Evolutionary conservation across 257 asterid genomes (phyloP).

Genomic region (Paulownia fortunei): DNA sequence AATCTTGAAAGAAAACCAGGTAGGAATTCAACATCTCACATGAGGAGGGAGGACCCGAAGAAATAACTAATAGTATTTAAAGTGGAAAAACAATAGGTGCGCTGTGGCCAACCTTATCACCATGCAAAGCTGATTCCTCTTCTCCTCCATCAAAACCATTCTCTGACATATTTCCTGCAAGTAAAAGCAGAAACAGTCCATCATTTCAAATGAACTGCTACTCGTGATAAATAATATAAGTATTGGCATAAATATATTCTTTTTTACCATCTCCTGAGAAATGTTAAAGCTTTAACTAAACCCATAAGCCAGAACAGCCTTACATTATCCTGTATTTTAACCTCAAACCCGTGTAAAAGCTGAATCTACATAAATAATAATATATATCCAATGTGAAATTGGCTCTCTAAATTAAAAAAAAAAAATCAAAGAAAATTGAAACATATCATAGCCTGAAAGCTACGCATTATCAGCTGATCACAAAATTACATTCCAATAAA

Average conservation of each 20-base stretch:
- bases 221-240: background rate
- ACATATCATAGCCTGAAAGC: slow-evolving; percentile 12
- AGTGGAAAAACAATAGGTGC: background rate
- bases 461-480: slow-evolving; percentile 10
- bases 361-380: background rate
- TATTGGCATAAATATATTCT: background rate
- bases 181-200: slow-evolving; percentile 19
- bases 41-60: background rate
- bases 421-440: background rate
- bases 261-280: background rate
- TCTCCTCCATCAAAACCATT: slow-evolving; percentile 55
- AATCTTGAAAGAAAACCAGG: slow-evolving; percentile 4
- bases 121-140: slow-evolving; percentile 42
- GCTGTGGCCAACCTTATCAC: slow-evolving; percentile 48
- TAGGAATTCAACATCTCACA: background rate
- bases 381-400: slow-evolving; percentile 1
- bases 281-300: background rate
- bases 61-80: background rate
- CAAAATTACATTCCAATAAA: slow-evolving; percentile 12
- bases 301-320: background rate
- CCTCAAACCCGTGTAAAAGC: background rate
- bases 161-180: slow-evolving; percentile 62
- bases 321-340: background rate
- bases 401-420: background rate
- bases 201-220: slow-evolving; percentile 2